Evolutionary conservation across 1,284 basidiomycete genomes (phyloP).

Genomic region (Cutaneotrichosporon spelunceum): DNA sequence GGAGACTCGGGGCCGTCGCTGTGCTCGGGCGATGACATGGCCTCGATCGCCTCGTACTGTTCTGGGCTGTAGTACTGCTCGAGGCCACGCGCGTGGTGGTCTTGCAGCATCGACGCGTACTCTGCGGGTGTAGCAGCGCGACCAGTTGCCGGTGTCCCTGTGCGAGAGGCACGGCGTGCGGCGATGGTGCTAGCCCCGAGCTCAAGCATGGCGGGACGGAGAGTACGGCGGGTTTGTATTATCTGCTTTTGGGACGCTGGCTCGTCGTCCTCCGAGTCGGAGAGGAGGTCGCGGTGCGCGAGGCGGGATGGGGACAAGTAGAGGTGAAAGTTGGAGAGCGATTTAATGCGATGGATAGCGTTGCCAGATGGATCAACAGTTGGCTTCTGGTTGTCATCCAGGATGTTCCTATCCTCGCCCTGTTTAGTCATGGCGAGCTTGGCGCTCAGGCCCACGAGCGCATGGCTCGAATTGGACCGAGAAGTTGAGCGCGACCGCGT

Average conservation of each 20-base stretch:
- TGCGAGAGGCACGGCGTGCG: constrained; percentile 20
- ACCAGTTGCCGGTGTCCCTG: neutral
- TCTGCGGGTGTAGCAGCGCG: constrained; percentile 14
- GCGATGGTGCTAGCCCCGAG: constrained; percentile 14
- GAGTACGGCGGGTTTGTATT: constrained; percentile 13
- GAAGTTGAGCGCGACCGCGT: neutral
- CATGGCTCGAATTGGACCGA: constrained; percentile 4
- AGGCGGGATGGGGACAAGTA: constrained; percentile 50
- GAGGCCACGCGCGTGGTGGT: constrained; percentile 43
- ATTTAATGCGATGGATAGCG: constrained; percentile 38
- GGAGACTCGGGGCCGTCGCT: neutral
- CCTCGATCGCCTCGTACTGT: constrained; percentile 2
- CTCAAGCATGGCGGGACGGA: constrained; percentile 35
- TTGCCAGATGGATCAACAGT: constrained; percentile 5
- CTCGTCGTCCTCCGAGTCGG: constrained; percentile 39
- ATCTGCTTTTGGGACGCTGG: neutral
- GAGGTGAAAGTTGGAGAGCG: constrained; percentile 48
- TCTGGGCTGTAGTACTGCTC: constrained; percentile 26
- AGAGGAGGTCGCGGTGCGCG: constrained; percentile 42
- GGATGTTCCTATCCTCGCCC: constrained; percentile 3
- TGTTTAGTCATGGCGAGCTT: constrained; percentile 26
- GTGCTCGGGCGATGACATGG: constrained; percentile 5
- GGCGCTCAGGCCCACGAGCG: constrained; percentile 10
- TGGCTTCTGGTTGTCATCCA: neutral
- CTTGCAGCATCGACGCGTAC: constrained; percentile 41